Evolutionary conservation across 108 stramenopile species (phyloP).

Genomic region (Licmophora abbreviata): DNA sequence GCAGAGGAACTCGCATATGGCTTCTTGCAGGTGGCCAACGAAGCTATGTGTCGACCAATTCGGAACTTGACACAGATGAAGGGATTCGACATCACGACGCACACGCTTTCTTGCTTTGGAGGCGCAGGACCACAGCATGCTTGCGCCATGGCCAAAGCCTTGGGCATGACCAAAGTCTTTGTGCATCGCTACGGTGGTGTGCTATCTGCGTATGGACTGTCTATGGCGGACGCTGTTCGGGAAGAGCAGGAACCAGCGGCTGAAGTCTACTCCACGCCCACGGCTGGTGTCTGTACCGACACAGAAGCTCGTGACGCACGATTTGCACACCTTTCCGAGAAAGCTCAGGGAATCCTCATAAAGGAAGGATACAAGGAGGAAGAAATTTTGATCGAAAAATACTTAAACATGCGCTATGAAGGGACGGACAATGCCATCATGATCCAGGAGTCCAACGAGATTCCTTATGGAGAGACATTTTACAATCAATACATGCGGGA

Average conservation of each 20-base stretch:
- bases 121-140: conserved; percentile 98
- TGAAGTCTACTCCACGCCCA: conserved; percentile 30
- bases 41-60: conserved; percentile 99
- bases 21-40: conserved; percentile 97
- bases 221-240: conserved; percentile 88
- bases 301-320: conserved; percentile 41
- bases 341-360: conserved; percentile 47
- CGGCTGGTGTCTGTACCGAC: conserved; percentile 21
- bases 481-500: conserved; percentile 73
- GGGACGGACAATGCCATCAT: conserved; percentile 97
- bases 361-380: conserved; percentile 74
- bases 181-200: conserved; percentile 94
- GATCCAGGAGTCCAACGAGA: conserved; percentile 30
- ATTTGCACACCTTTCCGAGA: conserved; percentile 45
- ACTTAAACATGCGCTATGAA: conserved; percentile 87
- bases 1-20: conserved; percentile 92
- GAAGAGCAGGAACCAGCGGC: conserved; percentile 94
- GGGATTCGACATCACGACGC: conserved; percentile 83
- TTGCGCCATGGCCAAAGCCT: conserved; percentile 86
- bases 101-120: conserved; percentile 93
- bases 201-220: conserved; percentile 93
- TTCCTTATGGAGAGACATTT: conserved; percentile 61
- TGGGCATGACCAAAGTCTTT: conserved; percentile 90
- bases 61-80: conserved; percentile 98
- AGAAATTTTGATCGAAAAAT: conserved; percentile 58